Evolutionary conservation across 768 basidiomycete genomes (phyloP), one percentile per base, ranked within the genome.

Genomic region (Cystofilobasidium capitatum): DNA sequence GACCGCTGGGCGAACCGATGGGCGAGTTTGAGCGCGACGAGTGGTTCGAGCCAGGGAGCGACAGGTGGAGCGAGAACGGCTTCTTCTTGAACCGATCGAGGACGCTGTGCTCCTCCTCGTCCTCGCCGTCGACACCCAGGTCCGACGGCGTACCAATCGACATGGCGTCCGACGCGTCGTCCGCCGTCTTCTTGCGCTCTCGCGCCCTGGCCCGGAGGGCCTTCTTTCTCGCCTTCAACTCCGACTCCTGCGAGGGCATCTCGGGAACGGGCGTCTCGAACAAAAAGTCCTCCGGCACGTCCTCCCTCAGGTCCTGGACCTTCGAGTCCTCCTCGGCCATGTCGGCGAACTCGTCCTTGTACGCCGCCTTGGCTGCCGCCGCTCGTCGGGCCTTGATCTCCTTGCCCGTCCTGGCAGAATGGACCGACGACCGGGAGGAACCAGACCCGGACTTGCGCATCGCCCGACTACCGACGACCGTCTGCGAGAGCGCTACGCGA

Each of bases 341-440:
- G 51, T 55, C 51, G 31, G 51, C 51, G 22, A 55, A 55, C 51
- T 55, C 51, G 31, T 55, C 51, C 51, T 55, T 55, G 29, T 31
- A 55, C 2, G 51, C 31, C 29, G 51, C 26, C 51, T 55, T 55
- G 7, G 51, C 51, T 3, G 51, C 51, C 14, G 51, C 51, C 29
- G 51, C 51, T 7, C 29, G 26, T 17, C 51, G 26, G 7, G 51
- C 51, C 51, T 55, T 55, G 51, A 55, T 26, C 26, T 31, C 2
- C 51, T 13, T 55, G 51, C 29, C 31, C 26, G 51, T 55, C 13
- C 14, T 8, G 31, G 29, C 51, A 26, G 51, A 55, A 2, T 3
- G 2, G 51, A 55, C 31, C 10, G 51, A 55, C 51, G 51, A 26
- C 51, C 13, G 29, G 17, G 51, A 55, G 29, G 51, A 55, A 20